These are phyloP conservation scores for Sergeia podlipaevii DNA, from an alignment of 208 protist species.

Conservation along the genomic window DNA sequence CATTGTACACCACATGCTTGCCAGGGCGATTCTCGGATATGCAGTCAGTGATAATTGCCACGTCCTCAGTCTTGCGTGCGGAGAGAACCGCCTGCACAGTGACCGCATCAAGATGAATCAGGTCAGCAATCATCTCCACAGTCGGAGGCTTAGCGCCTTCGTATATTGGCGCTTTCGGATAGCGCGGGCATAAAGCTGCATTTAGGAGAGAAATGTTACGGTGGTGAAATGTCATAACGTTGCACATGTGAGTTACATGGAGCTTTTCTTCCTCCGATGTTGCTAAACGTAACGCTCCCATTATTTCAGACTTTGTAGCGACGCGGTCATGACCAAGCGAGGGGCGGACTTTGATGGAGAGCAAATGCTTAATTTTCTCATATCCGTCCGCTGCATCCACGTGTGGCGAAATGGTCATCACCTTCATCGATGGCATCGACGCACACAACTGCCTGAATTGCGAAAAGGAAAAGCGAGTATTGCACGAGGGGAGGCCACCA, in stretches of 20 bases:
- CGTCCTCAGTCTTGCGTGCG: slow-evolving; percentile 32
- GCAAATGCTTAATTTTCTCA: slow-evolving; percentile 40
- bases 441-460: slow-evolving; percentile 37
- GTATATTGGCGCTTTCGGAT: slow-evolving; percentile 55
- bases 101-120: slow-evolving; percentile 56
- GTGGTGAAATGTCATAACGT: slow-evolving; percentile 72
- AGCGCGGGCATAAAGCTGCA: slow-evolving; percentile 40
- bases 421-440: slow-evolving; percentile 51
- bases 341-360: slow-evolving; percentile 34
- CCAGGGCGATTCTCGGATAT: slow-evolving; percentile 53
- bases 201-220: slow-evolving; percentile 58
- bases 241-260: slow-evolving; percentile 61
- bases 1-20: slow-evolving; percentile 60
- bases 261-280: slow-evolving; percentile 34
- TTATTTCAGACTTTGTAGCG: slow-evolving; percentile 46
- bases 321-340: slow-evolving; percentile 56
- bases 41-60: slow-evolving; percentile 69
- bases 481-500: slow-evolving; percentile 48
- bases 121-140: slow-evolving; percentile 62
- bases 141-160: slow-evolving; percentile 39
- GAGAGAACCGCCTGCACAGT: slow-evolving; percentile 45
- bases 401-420: slow-evolving; percentile 70
- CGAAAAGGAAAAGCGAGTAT: slow-evolving; percentile 23
- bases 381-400: slow-evolving; percentile 44
- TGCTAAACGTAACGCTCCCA: slow-evolving; percentile 43